Evolutionary conservation across 768 basidiomycete species (phyloP), one percentile per base, ranked within the genome.

Genomic region (Lepiota venenata): DNA sequence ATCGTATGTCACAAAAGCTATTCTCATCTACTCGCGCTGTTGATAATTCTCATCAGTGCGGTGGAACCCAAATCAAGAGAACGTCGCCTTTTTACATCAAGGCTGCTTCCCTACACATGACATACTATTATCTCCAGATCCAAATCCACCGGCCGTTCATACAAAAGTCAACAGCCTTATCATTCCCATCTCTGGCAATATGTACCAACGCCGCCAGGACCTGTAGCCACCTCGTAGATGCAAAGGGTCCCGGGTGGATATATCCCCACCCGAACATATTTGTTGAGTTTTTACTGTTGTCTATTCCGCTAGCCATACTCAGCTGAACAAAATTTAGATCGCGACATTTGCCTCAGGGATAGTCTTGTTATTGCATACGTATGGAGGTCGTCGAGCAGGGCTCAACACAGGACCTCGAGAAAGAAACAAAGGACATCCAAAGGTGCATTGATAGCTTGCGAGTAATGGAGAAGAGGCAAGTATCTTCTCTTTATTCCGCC

Each of bases 141-240:
- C 73, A 84, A 50, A 73, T 87, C 40, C 87, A 91, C 64, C 79
- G 87, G 10, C 84, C 87, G 0, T 90, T 88, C 68, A 76, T 91
- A 9, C 66, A 70, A 10, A 74, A 71, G 52, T 66, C 70, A 1
- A 71, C 75, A 4, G 47, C 62, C 3, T 60, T 79, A 15, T 72
- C 76, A 1, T 76, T 79, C 51, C 78, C 83, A 8, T 86, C 83
- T 0, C 74, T 85, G 11, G 80, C 85, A 1, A 86, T 85, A 52
- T 89, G 84, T 63, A 77, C 85, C 22, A 76, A 89, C 52, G 83
- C 92, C 1, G 88, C 91, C 1, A 74, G 91, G 10, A 84, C 85
- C 0, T 86, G 81, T 56, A 80, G 77, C 21, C 88, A 87, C 55
- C 74, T 93, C 27, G 66, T 87, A 49, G 87, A 89, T 56, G 70